Conservation (phyloP, 179 eudicot species). For the Monotropa hypopitys region DNA sequence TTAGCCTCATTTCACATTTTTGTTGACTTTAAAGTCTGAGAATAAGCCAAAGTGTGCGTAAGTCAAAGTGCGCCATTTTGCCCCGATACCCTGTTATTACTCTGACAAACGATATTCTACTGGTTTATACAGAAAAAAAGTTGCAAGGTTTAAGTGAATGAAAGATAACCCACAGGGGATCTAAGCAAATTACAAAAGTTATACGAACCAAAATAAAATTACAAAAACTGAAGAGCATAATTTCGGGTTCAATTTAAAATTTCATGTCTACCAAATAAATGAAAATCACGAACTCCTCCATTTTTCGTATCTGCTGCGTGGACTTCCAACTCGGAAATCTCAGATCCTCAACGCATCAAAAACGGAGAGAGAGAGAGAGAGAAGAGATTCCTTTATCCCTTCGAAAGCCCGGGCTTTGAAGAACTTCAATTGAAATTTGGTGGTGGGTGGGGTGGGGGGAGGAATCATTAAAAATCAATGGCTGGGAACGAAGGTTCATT, state of each 20-base stretch:
- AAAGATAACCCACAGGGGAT: too few species aligned
- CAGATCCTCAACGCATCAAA: slow-evolving; percentile 1
- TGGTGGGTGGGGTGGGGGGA: background rate
- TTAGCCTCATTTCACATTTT: too few species aligned
- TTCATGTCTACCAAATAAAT: background rate
- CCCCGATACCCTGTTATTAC: too few species aligned
- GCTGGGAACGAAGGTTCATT: slow-evolving; percentile 14
- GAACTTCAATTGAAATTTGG: background rate
- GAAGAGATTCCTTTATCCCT: background rate
- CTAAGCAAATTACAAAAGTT: too few species aligned
- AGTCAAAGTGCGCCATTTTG: too few species aligned
- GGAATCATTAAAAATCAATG: background rate
- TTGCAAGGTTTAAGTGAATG: too few species aligned
- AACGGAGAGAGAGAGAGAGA: background rate
- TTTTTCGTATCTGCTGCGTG: slow-evolving; percentile 8
- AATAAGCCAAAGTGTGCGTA: too few species aligned
- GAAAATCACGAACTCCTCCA: background rate
- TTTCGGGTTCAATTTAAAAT: background rate
- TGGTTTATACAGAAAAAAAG: too few species aligned
- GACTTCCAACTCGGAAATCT: slow-evolving; percentile 2
- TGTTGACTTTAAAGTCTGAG: too few species aligned
- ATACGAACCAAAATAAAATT: too few species aligned
- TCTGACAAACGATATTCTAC: too few species aligned
- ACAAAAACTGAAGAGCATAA: background rate
- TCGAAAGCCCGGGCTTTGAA: background rate